These are phyloP conservation scores for Excoecaria cochinchinensis DNA, from an alignment of 345 rosid genomes.

Conservation along the genomic window DNA sequence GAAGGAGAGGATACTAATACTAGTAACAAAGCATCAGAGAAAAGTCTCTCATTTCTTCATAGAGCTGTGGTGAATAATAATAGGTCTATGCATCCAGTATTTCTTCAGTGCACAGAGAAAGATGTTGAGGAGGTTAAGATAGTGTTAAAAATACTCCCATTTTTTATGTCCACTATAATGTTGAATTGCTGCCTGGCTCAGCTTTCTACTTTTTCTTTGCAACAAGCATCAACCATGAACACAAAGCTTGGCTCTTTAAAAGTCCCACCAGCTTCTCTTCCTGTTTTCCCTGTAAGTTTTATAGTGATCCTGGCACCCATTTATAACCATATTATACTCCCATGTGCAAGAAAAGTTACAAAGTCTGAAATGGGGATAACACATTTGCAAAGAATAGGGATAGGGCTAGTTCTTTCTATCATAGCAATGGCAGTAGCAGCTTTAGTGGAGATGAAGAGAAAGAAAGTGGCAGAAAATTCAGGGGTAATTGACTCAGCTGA, in stretches of 20 bases:
- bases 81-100: slow-evolving; percentile 23
- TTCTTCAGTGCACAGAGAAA: slow-evolving; percentile 48
- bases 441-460: slow-evolving; percentile 65
- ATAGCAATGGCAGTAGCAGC: slow-evolving; percentile 87
- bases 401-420: slow-evolving; percentile 65
- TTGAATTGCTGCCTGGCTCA: slow-evolving; percentile 93
- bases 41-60: slow-evolving; percentile 43
- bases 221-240: slow-evolving; percentile 89
- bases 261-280: slow-evolving; percentile 91
- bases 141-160: slow-evolving; percentile 62
- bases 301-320: slow-evolving; percentile 72
- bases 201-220: slow-evolving; percentile 88
- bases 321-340: slow-evolving; percentile 63
- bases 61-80: slow-evolving; percentile 27
- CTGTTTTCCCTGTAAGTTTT: slow-evolving; percentile 78
- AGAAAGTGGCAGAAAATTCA: slow-evolving; percentile 38
- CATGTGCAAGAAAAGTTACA: slow-evolving; percentile 57
- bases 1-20: slow-evolving; percentile 28
- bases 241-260: slow-evolving; percentile 62
- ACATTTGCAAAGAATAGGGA: slow-evolving; percentile 77
- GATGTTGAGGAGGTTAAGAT: slow-evolving; percentile 70
- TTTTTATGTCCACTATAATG: slow-evolving; percentile 84
- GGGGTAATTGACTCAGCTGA: slow-evolving; percentile 36
- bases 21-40: slow-evolving; percentile 22
- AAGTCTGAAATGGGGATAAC: slow-evolving; percentile 71